Conservation (phyloP, 1,284 basidiomycete species). For the Vanrija humicola region DNA sequence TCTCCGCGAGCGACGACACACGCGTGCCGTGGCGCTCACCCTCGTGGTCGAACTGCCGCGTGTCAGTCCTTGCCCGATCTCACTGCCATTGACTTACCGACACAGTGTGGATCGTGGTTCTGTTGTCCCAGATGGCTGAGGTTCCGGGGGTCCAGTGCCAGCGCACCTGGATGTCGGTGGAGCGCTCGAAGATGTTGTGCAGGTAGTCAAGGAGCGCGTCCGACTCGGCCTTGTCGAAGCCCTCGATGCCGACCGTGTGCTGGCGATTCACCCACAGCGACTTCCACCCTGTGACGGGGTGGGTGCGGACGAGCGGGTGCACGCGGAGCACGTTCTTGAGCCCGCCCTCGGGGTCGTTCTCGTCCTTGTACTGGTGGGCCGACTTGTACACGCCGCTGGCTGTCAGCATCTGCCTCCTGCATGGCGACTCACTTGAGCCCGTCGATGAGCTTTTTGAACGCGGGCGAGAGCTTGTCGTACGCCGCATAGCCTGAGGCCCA, state of each 20-base stretch:
- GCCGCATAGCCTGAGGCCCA: conserved; percentile 53
- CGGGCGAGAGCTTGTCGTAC: conserved; percentile 30
- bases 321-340: conserved; percentile 56
- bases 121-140: conserved; percentile 41
- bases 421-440: conserved; percentile 10
- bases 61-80: too few species aligned
- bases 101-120: conserved; percentile 39
- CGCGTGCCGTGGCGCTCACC: conserved; percentile 22
- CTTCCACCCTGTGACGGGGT: conserved; percentile 30
- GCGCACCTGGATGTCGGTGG: conserved; percentile 40
- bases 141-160: conserved; percentile 45
- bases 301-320: conserved; percentile 26
- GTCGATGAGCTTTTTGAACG: conserved; percentile 24
- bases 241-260: conserved; percentile 29
- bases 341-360: conserved; percentile 43
- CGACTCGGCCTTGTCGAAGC: conserved; percentile 23
- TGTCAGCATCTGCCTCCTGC: too few species aligned
- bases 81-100: conserved; percentile 17
- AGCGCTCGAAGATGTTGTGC: conserved; percentile 35
- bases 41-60: too few species aligned
- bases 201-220: conserved; percentile 36
- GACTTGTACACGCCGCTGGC: conserved; percentile 26
- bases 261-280: conserved; percentile 54
- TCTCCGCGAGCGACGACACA: conserved; percentile 39
- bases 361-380: conserved; percentile 29